These are phyloP conservation scores for Termitomyces sp. DNA, from an alignment of 1,284 basidiomycete species.

Conservation along the genomic window DNA sequence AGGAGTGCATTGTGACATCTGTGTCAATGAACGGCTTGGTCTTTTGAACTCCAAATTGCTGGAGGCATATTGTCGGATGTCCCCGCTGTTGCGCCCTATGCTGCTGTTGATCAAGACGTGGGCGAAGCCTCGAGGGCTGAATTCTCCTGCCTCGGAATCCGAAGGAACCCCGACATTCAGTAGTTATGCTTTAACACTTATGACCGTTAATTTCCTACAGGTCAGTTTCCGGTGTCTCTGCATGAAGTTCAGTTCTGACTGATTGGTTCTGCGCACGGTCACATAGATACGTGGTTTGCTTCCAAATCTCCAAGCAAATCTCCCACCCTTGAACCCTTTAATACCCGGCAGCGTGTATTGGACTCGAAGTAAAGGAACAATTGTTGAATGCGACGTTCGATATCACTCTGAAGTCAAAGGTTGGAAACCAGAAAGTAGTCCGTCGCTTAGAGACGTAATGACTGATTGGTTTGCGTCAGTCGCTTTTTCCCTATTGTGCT, in stretches of 20 bases:
- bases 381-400: slow-evolving; percentile 32
- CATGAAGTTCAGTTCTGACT: not conserved
- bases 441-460: slow-evolving; percentile 28
- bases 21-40: slow-evolving; percentile 56
- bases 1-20: slow-evolving; percentile 46
- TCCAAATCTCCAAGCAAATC: slow-evolving; percentile 47
- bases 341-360: slow-evolving; percentile 31
- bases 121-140: slow-evolving; percentile 47
- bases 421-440: slow-evolving; percentile 22
- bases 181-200: slow-evolving; percentile 54
- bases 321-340: slow-evolving; percentile 20
- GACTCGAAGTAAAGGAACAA: slow-evolving; percentile 19
- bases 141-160: slow-evolving; percentile 32
- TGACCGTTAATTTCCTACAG: slow-evolving; percentile 55
- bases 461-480: slow-evolving; percentile 45
- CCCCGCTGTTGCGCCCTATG: slow-evolving; percentile 38
- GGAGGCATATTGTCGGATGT: slow-evolving; percentile 40
- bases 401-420: slow-evolving; percentile 21
- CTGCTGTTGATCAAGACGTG: slow-evolving; percentile 47
- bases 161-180: slow-evolving; percentile 37
- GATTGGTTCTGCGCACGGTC: too few species aligned
- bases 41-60: slow-evolving; percentile 47
- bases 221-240: slow-evolving; percentile 26
- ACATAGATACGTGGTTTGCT: slow-evolving; percentile 37
- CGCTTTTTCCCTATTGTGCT: not conserved